A percentile compares a stretch with the other conserved stretches of the same genome.
phyloP scores from a whole-genome alignment of 805 yeast species.

The Priceomyces melissophilus region DNA sequence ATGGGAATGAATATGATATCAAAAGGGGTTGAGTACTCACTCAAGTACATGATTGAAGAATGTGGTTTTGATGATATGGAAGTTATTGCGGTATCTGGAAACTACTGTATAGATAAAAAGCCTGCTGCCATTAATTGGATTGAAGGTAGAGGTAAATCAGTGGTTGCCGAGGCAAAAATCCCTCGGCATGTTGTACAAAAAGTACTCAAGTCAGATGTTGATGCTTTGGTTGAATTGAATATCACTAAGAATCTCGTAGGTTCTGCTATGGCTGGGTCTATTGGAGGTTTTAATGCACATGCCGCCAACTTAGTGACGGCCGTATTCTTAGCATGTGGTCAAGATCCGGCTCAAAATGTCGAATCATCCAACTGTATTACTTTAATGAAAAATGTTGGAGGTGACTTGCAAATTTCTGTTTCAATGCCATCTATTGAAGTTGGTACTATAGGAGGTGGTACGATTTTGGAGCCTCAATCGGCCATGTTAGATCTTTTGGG shows the following conservation, averaged over 20 bases:
- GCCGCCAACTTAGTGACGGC: constrained; percentile 97
- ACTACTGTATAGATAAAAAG: constrained; percentile 96
- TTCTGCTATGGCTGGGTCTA: constrained; percentile 96
- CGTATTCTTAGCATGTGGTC: constrained; percentile 91
- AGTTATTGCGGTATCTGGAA: constrained; percentile 90
- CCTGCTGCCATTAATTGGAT: constrained; percentile 99
- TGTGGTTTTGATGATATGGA: constrained; percentile 95
- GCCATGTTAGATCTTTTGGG: constrained; percentile 94
- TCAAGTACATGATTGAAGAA: constrained; percentile 79
- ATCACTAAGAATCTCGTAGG: constrained; percentile 89
- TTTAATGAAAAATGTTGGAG: constrained; percentile 70
- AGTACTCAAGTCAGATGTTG: constrained; percentile 89
- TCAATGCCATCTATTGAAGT: constrained; percentile 99
- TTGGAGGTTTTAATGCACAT: constrained; percentile 98
- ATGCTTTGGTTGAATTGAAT: constrained; percentile 87
- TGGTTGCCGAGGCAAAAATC: constrained; percentile 91
- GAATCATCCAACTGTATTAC: constrained; percentile 98
- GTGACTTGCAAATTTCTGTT: constrained; percentile 87
- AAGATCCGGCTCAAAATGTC: constrained; percentile 99
- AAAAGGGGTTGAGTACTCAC: constrained; percentile 89
- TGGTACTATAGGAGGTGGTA: constrained; percentile 99
- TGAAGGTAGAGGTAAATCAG: constrained; percentile 97
- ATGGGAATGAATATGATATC: constrained; percentile 99
- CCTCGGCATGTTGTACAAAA: constrained; percentile 77
- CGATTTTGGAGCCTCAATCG: constrained; percentile 94